Conservation (phyloP, 2,329 filamentous ascomycete species). For the Paracoccidioides lutzii region DNA sequence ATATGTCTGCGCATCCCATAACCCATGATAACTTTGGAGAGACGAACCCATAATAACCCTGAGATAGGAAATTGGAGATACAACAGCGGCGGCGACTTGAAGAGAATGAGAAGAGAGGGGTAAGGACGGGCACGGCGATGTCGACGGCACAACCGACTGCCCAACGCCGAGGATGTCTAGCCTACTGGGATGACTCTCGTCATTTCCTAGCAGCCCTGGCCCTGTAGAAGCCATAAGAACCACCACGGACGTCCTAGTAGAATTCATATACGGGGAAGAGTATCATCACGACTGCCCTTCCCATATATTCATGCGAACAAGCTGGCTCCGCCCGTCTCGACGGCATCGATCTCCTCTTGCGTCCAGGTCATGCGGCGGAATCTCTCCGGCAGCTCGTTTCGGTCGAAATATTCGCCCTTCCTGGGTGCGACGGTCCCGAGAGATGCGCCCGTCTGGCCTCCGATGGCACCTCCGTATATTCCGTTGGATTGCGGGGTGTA, state of each 20-base stretch:
- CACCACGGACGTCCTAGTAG: background rate
- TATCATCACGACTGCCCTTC: background rate
- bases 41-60: background rate
- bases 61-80: background rate
- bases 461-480: slow-evolving; percentile 34
- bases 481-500: slow-evolving; percentile 20
- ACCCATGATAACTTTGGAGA: background rate
- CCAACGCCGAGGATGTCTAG: slow-evolving; percentile 1
- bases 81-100: background rate
- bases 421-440: slow-evolving; percentile 61
- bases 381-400: slow-evolving; percentile 69
- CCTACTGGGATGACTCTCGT: background rate
- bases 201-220: background rate
- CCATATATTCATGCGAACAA: slow-evolving; percentile 35
- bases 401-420: slow-evolving; percentile 72
- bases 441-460: slow-evolving; percentile 52
- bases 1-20: background rate
- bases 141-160: background rate
- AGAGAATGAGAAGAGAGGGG: background rate
- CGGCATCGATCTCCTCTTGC: slow-evolving; percentile 79
- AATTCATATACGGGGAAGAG: background rate
- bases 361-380: slow-evolving; percentile 67
- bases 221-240: background rate
- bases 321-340: slow-evolving; percentile 84
- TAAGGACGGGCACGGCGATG: background rate